These are phyloP conservation scores for Geotrichum bryndzae DNA, from an alignment of 1,139 yeast genomes.

Conservation along the genomic window DNA sequence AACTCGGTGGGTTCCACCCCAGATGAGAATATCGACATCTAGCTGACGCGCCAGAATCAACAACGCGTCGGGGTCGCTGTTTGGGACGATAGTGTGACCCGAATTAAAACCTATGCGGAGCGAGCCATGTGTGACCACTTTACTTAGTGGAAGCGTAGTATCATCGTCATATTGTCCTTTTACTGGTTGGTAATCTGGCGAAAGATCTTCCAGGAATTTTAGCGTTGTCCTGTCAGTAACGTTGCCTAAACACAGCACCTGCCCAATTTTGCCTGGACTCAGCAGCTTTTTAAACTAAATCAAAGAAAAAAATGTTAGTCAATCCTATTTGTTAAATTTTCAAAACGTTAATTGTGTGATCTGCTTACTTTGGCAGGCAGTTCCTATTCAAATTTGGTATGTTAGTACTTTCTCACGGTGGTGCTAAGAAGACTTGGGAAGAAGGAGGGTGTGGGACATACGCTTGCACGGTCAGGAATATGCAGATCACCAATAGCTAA, in stretches of 20 bases:
- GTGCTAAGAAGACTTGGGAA: not conserved
- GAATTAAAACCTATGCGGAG: slow-evolving; percentile 78
- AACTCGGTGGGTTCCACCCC: slow-evolving; percentile 94
- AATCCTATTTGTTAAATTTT: not conserved
- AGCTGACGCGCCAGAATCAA: slow-evolving; percentile 79
- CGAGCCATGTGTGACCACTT: slow-evolving; percentile 61
- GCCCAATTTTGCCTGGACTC: slow-evolving; percentile 74
- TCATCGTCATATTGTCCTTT: slow-evolving; percentile 64
- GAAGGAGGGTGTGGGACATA: slow-evolving; percentile 22
- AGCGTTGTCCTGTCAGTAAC: slow-evolving; percentile 61
- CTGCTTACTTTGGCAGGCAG: slow-evolving; percentile 37
- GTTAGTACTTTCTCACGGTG: slow-evolving; percentile 14
- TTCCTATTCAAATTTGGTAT: slow-evolving; percentile 30
- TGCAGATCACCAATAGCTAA: slow-evolving; percentile 85
- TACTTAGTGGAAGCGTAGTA: slow-evolving; percentile 51
- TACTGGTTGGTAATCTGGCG: slow-evolving; percentile 69
- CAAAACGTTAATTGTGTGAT: not conserved
- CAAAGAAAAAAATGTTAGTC: not conserved
- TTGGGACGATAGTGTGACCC: slow-evolving; percentile 80
- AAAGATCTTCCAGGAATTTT: slow-evolving; percentile 56
- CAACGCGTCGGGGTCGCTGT: slow-evolving; percentile 78
- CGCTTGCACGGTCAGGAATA: slow-evolving; percentile 80
- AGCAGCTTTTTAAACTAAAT: slow-evolving; percentile 64
- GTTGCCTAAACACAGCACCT: slow-evolving; percentile 82
- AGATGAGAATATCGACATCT: slow-evolving; percentile 86